Percentiles rank a stretch among this genome's conserved stretches.
Conservation (phyloP, 306 rosid species). For the Astragalus glycyphyllos region DNA sequence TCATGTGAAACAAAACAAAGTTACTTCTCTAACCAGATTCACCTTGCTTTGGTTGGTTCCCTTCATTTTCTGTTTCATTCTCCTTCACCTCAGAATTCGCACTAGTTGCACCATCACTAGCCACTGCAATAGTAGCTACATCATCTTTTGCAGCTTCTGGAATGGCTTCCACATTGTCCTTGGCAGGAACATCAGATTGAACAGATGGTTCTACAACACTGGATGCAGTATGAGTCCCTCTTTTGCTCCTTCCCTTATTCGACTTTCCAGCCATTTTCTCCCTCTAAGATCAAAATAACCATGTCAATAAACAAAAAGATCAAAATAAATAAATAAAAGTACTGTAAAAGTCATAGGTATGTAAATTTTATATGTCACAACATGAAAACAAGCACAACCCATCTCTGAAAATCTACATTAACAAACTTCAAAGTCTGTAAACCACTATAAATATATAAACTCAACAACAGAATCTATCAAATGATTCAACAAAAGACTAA, state of each 20-base stretch:
- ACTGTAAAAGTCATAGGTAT: neutral
- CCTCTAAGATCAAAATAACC: conserved; percentile 38
- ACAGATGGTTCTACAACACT: conserved; percentile 47
- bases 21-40: conserved; percentile 21
- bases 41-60: conserved; percentile 79
- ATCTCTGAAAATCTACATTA: conserved; percentile 17
- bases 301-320: conserved; percentile 6
- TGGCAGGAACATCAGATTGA: conserved; percentile 48
- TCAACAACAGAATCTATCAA: neutral
- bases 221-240: conserved; percentile 49
- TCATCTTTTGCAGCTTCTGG: conserved; percentile 50
- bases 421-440: neutral
- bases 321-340: neutral
- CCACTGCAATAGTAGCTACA: conserved; percentile 49
- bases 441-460: neutral
- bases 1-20: conserved; percentile 15
- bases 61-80: conserved; percentile 51
- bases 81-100: conserved; percentile 53
- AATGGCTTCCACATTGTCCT: conserved; percentile 38
- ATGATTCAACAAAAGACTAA: neutral
- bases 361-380: neutral
- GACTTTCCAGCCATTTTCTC: conserved; percentile 90
- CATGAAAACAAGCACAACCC: neutral
- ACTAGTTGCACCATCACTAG: conserved; percentile 50
- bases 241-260: conserved; percentile 70